Percentiles rank a stretch among this genome's conserved stretches.
phyloP scores from a whole-genome alignment of 208 protist genomes.

The Strigomonas culicis region DNA sequence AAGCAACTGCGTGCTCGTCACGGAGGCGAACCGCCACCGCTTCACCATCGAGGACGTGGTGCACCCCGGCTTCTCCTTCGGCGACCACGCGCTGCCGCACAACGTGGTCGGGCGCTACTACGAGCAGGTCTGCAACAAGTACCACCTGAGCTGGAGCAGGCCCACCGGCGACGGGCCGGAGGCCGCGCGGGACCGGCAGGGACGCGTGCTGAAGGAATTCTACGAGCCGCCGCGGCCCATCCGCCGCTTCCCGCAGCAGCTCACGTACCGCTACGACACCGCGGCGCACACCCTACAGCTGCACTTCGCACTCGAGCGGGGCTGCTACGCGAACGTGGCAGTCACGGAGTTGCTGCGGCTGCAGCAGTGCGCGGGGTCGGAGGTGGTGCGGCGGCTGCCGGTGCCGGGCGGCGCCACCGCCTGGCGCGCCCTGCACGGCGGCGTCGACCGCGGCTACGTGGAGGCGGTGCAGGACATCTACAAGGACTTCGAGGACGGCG shows the following conservation, averaged over 20 bases:
- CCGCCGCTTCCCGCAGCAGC: slow-evolving; percentile 63
- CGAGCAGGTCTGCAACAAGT: slow-evolving; percentile 67
- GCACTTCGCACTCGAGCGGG: slow-evolving; percentile 74
- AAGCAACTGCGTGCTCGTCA: slow-evolving; percentile 31
- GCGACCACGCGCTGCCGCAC: slow-evolving; percentile 51
- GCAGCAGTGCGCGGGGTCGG: slow-evolving; percentile 57
- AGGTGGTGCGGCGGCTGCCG: slow-evolving; percentile 57
- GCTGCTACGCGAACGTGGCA: slow-evolving; percentile 86
- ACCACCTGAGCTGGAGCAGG: slow-evolving; percentile 67
- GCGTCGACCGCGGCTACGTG: slow-evolving; percentile 68
- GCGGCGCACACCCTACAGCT: slow-evolving; percentile 40
- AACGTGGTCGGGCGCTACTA: slow-evolving; percentile 75
- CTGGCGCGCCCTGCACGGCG: slow-evolving; percentile 52
- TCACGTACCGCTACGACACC: slow-evolving; percentile 53
- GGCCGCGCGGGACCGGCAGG: too few relatives aligned
- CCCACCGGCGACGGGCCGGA: slow-evolving; percentile 38
- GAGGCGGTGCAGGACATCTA: slow-evolving; percentile 82
- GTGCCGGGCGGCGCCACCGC: slow-evolving; percentile 38
- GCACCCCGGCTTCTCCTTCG: slow-evolving; percentile 82
- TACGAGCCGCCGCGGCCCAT: slow-evolving; percentile 78
- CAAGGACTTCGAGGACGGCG: slow-evolving; percentile 66
- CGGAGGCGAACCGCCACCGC: slow-evolving; percentile 25
- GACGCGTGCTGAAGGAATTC: slow-evolving; percentile 79
- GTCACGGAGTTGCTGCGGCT: slow-evolving; percentile 78
- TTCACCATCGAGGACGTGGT: slow-evolving; percentile 75